These are phyloP conservation scores for Apiospora saccharicola DNA, from an alignment of 2,329 filamentous ascomycete species.

Conservation along the genomic window DNA sequence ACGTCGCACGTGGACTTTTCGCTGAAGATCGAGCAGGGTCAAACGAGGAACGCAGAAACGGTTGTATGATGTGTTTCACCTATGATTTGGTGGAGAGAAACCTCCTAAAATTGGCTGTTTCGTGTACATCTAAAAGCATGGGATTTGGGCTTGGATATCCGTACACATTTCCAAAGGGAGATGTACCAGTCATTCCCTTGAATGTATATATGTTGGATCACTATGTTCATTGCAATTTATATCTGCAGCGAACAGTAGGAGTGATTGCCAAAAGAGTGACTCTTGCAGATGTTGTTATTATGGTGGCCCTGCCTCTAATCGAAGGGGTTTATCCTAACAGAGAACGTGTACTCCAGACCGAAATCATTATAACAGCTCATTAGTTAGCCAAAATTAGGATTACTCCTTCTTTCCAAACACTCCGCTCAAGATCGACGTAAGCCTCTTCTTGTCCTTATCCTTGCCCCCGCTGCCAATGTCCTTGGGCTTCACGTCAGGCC, in stretches of 20 bases:
- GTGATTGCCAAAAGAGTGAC: neutral
- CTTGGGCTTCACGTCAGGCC: slow-evolving; percentile 12
- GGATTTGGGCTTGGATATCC: neutral
- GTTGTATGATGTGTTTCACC: neutral
- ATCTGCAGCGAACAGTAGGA: neutral
- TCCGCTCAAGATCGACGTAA: neutral
- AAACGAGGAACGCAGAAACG: slow-evolving; percentile 21
- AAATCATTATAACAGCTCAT: neutral
- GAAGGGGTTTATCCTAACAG: neutral
- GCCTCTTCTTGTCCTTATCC: slow-evolving; percentile 24
- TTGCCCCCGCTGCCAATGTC: neutral
- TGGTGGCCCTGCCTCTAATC: too few relatives aligned
- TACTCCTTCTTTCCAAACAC: slow-evolving; percentile 20
- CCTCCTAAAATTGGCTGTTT: too few relatives aligned
- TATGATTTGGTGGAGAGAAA: too few relatives aligned
- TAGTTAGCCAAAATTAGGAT: too few relatives aligned
- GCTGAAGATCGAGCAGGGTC: slow-evolving; percentile 76
- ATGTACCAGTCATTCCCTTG: neutral
- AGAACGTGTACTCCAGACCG: neutral
- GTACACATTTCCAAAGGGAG: neutral
- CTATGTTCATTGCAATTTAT: neutral
- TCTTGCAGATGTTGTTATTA: too few relatives aligned
- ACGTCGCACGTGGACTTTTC: slow-evolving; percentile 95
- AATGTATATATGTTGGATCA: neutral
- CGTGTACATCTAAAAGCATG: neutral